Base-by-base conservation (phyloP, 1,284 basidiomycete species). In the Marasmius fiardii region DNA sequence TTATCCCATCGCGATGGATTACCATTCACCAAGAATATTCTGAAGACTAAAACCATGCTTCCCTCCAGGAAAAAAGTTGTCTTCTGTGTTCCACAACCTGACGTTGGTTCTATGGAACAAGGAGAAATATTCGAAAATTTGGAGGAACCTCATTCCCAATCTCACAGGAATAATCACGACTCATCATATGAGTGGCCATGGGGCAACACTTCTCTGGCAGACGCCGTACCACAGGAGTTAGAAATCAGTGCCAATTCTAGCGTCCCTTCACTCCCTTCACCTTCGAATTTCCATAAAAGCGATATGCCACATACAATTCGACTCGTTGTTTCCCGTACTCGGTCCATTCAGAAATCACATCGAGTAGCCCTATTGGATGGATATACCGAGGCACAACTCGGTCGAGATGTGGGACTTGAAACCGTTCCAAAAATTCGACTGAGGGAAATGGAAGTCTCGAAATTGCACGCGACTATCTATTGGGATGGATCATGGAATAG, bases 391-490 rank as follows among this genome's bases (percentile, higher is more conserved):
- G 72, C 83, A 5, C 85, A 90, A 61, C 74, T 92, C 59, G 89
- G 90, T 11, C 77, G 90, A 47, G 89, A 92, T 64, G 66, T 76
- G 28, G 72, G 80, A 2, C 72, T 77, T 16, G 73, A 74, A 31
- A 79, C 70, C 14, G 37, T 48, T 1, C 86, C 89, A 12, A 77
- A 82, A 44, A 75, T 92, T 52, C 81, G 90, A 45, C 71, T 92
- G 34, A 90, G 88, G 68, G 89, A 92, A 70, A 87, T 92, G 83
- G 79, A 81, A 59, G 88, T 90, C 8, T 90, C 88, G 2, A 92
- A 91, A 68, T 62, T 88, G 52, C 90, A 92, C 64, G 86, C 88
- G 8, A 88, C 85, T 2, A 74, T 79, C 0, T 92, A 81, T 64
- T 90, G 85, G 85, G 87, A 91, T 64, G 70, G 72, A 28, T 68